phyloP scores from a whole-genome alignment of 1,139 yeast species.

The Waltiozyma sp. region DNA sequence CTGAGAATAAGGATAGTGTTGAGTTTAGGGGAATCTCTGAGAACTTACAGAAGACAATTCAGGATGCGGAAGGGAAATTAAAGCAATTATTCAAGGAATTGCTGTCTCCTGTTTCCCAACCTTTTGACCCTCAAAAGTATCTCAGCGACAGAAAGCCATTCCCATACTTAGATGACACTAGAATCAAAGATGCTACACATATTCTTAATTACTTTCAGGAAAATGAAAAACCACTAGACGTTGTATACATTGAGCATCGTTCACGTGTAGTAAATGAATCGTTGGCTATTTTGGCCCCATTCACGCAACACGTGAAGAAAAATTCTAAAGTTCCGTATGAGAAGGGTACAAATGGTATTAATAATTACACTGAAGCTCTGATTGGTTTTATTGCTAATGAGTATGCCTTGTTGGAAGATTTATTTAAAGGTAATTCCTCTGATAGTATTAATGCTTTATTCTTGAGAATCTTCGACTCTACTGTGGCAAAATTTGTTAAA shows the following conservation, averaged over 20 bases:
- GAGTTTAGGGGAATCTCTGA: conserved; percentile 28
- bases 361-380: conserved; percentile 42
- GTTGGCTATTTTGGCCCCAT: conserved; percentile 32
- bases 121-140: conserved; percentile 30
- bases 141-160: conserved; percentile 27
- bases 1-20: conserved; percentile 15
- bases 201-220: conserved; percentile 38
- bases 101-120: conserved; percentile 20
- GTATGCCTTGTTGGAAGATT: conserved; percentile 30
- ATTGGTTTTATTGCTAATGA: conserved; percentile 40
- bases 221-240: conserved; percentile 28
- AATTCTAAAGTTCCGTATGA: conserved; percentile 41
- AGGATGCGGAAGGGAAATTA: conserved; percentile 23
- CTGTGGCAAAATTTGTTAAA: conserved; percentile 25
- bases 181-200: conserved; percentile 28
- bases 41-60: conserved; percentile 22
- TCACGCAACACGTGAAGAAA: conserved; percentile 32
- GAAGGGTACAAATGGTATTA: conserved; percentile 52
- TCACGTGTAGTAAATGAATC: conserved; percentile 32
- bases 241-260: conserved; percentile 35
- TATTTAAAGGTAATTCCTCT: conserved; percentile 25
- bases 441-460: conserved; percentile 25
- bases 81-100: conserved; percentile 22
- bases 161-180: conserved; percentile 27
- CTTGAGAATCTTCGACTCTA: conserved; percentile 27